phyloP scores from a whole-genome alignment of 345 rosid species.

The Murraya paniculata region DNA sequence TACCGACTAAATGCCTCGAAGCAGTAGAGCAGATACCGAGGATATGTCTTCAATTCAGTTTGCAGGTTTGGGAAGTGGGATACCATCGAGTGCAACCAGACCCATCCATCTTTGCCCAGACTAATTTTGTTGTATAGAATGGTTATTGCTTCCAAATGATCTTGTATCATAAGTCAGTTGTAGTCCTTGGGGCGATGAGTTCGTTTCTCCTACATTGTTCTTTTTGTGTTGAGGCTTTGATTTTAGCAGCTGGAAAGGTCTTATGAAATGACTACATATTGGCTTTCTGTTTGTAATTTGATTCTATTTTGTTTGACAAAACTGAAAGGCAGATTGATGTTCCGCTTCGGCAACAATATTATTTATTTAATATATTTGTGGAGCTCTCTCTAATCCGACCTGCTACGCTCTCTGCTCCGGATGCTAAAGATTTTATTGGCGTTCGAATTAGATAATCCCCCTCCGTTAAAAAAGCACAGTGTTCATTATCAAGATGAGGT shows the following conservation, averaged over 20 bases:
- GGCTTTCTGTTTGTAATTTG: background rate
- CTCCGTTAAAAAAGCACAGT: too few species aligned
- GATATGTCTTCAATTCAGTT: background rate
- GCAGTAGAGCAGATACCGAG: background rate
- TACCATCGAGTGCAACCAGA: background rate
- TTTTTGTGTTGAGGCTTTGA: background rate
- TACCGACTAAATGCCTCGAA: background rate
- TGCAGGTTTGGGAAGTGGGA: background rate
- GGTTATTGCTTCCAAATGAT: background rate
- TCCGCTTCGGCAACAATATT: background rate
- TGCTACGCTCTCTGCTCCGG: too few species aligned
- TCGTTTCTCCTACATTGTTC: background rate
- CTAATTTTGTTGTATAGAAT: conserved; percentile 3
- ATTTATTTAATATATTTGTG: background rate
- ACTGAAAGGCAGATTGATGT: background rate
- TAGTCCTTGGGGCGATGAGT: background rate
- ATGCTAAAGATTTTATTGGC: too few species aligned
- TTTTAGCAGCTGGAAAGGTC: background rate
- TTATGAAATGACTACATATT: background rate
- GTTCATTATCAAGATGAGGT: background rate
- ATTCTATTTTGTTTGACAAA: background rate
- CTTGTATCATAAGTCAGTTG: background rate
- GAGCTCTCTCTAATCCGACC: background rate
- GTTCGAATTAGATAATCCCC: too few species aligned
- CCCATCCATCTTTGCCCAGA: background rate